These are phyloP conservation scores for Leishmania aethiopica DNA, from an alignment of 208 protist genomes.

Conservation along the genomic window DNA sequence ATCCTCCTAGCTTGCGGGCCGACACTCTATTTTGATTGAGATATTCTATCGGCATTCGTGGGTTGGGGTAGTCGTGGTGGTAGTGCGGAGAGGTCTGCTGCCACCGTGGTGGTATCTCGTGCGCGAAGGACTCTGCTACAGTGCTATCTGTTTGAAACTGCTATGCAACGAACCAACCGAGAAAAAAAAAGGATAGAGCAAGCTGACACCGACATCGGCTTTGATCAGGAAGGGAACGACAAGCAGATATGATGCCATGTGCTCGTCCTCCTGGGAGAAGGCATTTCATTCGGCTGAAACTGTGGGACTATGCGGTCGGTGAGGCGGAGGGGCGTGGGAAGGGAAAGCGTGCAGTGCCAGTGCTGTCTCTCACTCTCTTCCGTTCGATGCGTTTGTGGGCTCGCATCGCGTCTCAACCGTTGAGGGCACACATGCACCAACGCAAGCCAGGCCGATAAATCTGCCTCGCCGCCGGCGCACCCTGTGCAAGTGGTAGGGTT, in stretches of 20 bases:
- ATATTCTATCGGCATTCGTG: no score
- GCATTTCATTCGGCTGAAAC: background rate
- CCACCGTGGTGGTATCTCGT: background rate
- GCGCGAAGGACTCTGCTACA: background rate
- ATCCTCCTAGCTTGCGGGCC: slow-evolving; percentile 72
- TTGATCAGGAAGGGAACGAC: background rate
- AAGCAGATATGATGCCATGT: background rate
- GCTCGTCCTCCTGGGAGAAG: background rate
- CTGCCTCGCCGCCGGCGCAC: no score
- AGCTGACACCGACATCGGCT: background rate
- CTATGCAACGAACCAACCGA: background rate
- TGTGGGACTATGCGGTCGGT: background rate
- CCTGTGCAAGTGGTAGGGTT: no score
- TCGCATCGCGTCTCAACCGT: background rate
- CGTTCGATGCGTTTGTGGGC: background rate
- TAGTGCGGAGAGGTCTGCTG: background rate
- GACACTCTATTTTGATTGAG: slow-evolving; percentile 62
- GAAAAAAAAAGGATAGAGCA: background rate
- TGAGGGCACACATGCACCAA: background rate
- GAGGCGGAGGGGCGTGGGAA: background rate
- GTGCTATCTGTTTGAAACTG: slow-evolving; percentile 10
- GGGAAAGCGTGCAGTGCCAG: background rate
- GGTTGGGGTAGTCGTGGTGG: no score
- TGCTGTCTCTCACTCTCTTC: background rate
- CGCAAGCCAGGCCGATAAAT: background rate